Conservation (phyloP, 176 grass and related monocot genomes). For the Triticum monococcum region DNA sequence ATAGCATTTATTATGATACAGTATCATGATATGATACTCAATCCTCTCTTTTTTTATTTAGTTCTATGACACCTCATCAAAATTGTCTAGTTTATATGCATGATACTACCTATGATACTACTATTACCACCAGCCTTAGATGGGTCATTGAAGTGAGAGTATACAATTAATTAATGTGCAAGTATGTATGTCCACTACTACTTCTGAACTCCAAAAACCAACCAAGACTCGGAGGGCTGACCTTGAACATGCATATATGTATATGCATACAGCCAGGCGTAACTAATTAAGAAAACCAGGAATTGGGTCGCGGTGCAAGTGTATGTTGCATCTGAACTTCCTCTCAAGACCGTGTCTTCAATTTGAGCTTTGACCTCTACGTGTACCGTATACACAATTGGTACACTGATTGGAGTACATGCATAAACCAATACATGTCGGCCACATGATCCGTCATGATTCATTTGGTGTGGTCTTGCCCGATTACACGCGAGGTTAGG, state of each 20-base stretch:
- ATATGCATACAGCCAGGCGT: not conserved
- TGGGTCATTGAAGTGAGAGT: not conserved
- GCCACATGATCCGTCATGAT: not conserved
- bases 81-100: no score
- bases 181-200: not conserved
- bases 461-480: not conserved
- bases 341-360: not conserved
- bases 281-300: not conserved
- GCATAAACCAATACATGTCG: not conserved
- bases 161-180: not conserved
- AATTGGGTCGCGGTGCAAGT: not conserved
- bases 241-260: not conserved
- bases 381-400: slow-evolving; percentile 1
- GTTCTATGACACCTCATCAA: no score
- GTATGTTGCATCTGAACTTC: slow-evolving; percentile 15
- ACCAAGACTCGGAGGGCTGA: not conserved
- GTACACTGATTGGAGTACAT: not conserved
- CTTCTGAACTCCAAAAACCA: not conserved
- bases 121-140: no score
- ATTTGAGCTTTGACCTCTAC: not conserved
- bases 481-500: not conserved
- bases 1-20: no score
- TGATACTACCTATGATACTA: no score
- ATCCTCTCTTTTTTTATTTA: no score
- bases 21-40: no score